phyloP scores from a whole-genome alignment of 495 filamentous ascomycete genomes.

The Podospora appendiculata region DNA sequence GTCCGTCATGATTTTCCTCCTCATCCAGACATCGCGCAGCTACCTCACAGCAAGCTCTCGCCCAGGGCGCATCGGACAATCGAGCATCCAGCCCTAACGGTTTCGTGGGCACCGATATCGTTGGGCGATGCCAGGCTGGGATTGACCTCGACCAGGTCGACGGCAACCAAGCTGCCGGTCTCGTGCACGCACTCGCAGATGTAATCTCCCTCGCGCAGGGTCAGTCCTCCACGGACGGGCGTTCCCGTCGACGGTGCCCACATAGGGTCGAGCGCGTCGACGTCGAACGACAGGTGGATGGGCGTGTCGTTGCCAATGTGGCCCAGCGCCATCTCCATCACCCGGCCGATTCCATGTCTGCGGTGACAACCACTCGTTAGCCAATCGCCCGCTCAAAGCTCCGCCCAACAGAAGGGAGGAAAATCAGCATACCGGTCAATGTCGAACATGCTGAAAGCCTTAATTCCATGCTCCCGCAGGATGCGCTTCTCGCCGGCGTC shows the following conservation, averaged over 20 bases:
- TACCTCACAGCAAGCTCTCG: constrained; percentile 66
- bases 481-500: constrained; percentile 88
- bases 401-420: neutral
- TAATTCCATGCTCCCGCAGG: constrained; percentile 78
- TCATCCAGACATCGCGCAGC: neutral
- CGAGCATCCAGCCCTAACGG: constrained; percentile 82
- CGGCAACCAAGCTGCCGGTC: constrained; percentile 81
- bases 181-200: constrained; percentile 95
- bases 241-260: constrained; percentile 96
- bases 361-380: constrained; percentile 6
- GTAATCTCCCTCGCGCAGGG: constrained; percentile 91
- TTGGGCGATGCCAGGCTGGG: constrained; percentile 62
- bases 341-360: constrained; percentile 85
- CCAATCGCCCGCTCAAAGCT: too few species aligned
- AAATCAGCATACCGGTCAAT: constrained; percentile 61
- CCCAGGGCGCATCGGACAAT: constrained; percentile 87
- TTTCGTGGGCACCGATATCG: constrained; percentile 69
- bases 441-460: constrained; percentile 97
- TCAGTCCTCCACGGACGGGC: constrained; percentile 90
- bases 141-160: constrained; percentile 97
- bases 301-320: constrained; percentile 91
- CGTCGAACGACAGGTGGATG: constrained; percentile 94
- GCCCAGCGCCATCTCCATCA: constrained; percentile 94
- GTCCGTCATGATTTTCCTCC: neutral
- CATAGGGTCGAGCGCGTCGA: constrained; percentile 92